Percentiles rank a stretch among this genome's conserved stretches.
Conservation (phyloP, 805 yeast species). For the Yamadazyma akitaensis region DNA sequence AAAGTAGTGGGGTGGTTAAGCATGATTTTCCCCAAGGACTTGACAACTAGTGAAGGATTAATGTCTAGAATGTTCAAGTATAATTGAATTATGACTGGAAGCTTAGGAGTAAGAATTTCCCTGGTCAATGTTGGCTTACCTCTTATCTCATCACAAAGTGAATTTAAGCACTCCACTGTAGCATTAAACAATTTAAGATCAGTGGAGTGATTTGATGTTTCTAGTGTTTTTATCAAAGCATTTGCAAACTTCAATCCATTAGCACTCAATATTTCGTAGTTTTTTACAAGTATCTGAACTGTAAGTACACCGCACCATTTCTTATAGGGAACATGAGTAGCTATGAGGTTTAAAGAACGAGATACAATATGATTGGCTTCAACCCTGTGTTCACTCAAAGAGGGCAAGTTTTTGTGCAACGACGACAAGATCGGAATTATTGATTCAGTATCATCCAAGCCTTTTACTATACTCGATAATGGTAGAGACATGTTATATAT, state of each 20-base stretch:
- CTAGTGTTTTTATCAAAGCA: constrained; percentile 40
- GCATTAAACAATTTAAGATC: constrained; percentile 31
- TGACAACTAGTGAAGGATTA: constrained; percentile 32
- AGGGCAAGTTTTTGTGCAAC: constrained; percentile 24
- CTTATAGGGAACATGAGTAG: constrained; percentile 30
- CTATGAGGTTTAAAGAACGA: constrained; percentile 29
- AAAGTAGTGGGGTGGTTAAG: constrained; percentile 71
- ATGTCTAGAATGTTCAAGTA: constrained; percentile 42
- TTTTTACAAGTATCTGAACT: constrained; percentile 40
- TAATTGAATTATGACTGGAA: constrained; percentile 57
- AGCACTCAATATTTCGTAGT: constrained; percentile 35
- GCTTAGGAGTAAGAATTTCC: constrained; percentile 76
- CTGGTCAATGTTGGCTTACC: constrained; percentile 84
- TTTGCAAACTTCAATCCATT: constrained; percentile 40
- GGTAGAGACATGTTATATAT: constrained; percentile 10
- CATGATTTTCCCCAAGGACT: constrained; percentile 39
- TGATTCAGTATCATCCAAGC: constrained; percentile 23
- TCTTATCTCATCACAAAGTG: constrained; percentile 49
- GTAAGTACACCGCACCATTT: constrained; percentile 63
- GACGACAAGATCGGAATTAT: constrained; percentile 32
- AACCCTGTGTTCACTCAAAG: constrained; percentile 44
- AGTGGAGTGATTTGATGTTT: constrained; percentile 34
- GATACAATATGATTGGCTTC: constrained; percentile 51
- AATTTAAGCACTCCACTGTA: constrained; percentile 38
- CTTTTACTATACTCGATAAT: constrained; percentile 13